Percentiles rank a stretch among this genome's conserved stretches.
phyloP scores from a whole-genome alignment of 2,329 filamentous ascomycete genomes.

The Phialemoniopsis sp. region DNA sequence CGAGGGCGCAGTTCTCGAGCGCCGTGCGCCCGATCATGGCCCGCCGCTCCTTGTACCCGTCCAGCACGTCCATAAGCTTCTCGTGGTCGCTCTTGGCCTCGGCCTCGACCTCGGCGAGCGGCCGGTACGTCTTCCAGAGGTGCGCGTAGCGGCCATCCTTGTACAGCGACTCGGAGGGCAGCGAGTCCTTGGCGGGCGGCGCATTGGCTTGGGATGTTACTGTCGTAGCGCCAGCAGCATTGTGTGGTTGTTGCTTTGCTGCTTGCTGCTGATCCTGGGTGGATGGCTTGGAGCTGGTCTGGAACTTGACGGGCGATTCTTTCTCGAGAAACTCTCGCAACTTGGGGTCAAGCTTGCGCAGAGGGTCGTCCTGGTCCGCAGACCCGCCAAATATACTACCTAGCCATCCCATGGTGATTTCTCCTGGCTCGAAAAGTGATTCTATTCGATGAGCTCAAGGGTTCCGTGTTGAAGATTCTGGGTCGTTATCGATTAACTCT shows the following conservation, averaged over 20 bases:
- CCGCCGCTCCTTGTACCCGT: conserved; percentile 80
- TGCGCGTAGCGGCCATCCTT: conserved; percentile 69
- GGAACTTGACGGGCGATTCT: conserved; percentile 73
- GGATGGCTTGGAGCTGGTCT: conserved; percentile 18
- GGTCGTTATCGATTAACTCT: neutral
- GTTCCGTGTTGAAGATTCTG: conserved; percentile 5
- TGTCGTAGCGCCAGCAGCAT: too few relatives aligned
- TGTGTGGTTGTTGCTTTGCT: conserved; percentile 10
- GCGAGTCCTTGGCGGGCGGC: conserved; percentile 10
- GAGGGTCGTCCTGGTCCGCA: conserved; percentile 53
- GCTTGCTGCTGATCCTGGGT: conserved; percentile 12
- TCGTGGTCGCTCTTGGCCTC: conserved; percentile 73
- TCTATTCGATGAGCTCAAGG: neutral
- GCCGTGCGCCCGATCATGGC: conserved; percentile 74
- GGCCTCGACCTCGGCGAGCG: conserved; percentile 65
- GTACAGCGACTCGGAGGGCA: conserved; percentile 49
- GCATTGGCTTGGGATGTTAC: neutral
- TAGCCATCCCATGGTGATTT: conserved; percentile 51
- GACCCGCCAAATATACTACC: conserved; percentile 47
- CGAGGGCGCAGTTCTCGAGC: conserved; percentile 87
- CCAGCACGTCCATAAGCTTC: conserved; percentile 73
- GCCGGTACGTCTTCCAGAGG: conserved; percentile 87
- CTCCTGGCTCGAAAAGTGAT: neutral
- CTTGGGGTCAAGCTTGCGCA: conserved; percentile 74
- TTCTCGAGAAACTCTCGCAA: conserved; percentile 81